These are phyloP conservation scores for Aspergillus spinulosporus DNA, from an alignment of 2,329 filamentous ascomycete species.

Conservation along the genomic window DNA sequence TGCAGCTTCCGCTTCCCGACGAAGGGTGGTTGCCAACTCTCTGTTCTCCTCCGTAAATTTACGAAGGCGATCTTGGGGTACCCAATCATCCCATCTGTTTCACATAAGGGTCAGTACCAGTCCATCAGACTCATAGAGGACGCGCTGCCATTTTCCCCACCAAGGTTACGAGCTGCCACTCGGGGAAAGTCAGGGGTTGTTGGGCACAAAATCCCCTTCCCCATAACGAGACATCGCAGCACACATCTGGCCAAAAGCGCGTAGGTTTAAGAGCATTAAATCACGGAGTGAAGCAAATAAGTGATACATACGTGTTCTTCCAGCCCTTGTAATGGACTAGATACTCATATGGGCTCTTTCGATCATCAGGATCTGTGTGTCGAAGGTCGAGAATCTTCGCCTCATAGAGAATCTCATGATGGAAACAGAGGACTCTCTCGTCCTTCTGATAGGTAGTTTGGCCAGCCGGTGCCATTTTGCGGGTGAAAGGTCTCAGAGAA, in stretches of 20 bases:
- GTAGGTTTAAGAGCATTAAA: background rate
- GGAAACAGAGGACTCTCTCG: constrained; percentile 94
- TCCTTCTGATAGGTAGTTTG: constrained; percentile 66
- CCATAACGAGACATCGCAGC: background rate
- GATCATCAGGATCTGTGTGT: constrained; percentile 61
- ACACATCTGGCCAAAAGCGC: background rate
- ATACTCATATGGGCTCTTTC: constrained; percentile 77
- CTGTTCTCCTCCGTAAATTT: constrained; percentile 95
- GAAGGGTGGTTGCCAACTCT: constrained; percentile 67
- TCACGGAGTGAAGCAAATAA: background rate
- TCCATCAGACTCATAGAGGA: constrained; percentile 15
- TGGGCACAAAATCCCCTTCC: background rate
- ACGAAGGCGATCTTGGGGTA: constrained; percentile 85
- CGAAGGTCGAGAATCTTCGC: constrained; percentile 87
- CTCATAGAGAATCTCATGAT: constrained; percentile 95
- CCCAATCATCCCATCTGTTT: constrained; percentile 93
- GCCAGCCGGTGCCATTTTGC: constrained; percentile 60
- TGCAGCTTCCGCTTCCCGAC: constrained; percentile 43
- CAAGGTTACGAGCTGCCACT: background rate
- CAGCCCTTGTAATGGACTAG: constrained; percentile 98
- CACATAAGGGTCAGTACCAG: constrained; percentile 9
- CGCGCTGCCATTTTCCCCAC: constrained; percentile 3
- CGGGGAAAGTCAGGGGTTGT: constrained; percentile 4
- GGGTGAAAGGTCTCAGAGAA: background rate
- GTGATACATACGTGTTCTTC: constrained; percentile 78